Conservation (phyloP, 2,329 filamentous ascomycete species). For the Alternaria ethzedia region DNA sequence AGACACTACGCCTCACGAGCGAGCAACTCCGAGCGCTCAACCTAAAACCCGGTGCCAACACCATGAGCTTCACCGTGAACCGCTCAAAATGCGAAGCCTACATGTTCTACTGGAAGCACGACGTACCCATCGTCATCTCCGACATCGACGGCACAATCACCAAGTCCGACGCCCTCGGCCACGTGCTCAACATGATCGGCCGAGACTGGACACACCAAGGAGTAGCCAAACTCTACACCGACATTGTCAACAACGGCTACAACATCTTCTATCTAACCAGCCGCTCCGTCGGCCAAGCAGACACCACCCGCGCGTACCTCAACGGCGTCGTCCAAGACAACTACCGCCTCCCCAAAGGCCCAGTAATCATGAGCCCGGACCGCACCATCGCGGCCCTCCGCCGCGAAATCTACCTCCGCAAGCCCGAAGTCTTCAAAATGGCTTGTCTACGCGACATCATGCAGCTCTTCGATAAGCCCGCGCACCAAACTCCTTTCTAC, state of each 20-base stretch:
- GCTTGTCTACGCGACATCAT: slow-evolving; percentile 94
- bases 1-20: slow-evolving; percentile 92
- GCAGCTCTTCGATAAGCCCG: slow-evolving; percentile 71
- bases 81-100: slow-evolving; percentile 87
- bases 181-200: slow-evolving; percentile 95
- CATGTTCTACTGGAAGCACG: slow-evolving; percentile 93
- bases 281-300: slow-evolving; percentile 90
- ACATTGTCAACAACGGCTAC: slow-evolving; percentile 94
- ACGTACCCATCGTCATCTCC: slow-evolving; percentile 93
- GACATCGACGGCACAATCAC: slow-evolving; percentile 99
- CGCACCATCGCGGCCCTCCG: slow-evolving; percentile 91
- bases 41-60: slow-evolving; percentile 84
- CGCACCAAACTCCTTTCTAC: slow-evolving; percentile 84
- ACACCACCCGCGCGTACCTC: slow-evolving; percentile 87
- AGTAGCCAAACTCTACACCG: slow-evolving; percentile 95
- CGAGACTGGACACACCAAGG: slow-evolving; percentile 98
- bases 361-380: slow-evolving; percentile 94
- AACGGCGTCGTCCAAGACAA: slow-evolving; percentile 88
- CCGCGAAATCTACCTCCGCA: slow-evolving; percentile 91
- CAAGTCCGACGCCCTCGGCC: slow-evolving; percentile 92
- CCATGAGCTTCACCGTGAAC: slow-evolving; percentile 96
- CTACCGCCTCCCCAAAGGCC: slow-evolving; percentile 84
- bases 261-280: slow-evolving; percentile 99
- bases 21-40: slow-evolving; percentile 89
- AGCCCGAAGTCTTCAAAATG: slow-evolving; percentile 99